Percentiles rank a stretch among this genome's conserved stretches.
These are phyloP conservation scores for Melampsora larici-populina DNA, from an alignment of 1,284 basidiomycete genomes.

Conservation along the genomic window DNA sequence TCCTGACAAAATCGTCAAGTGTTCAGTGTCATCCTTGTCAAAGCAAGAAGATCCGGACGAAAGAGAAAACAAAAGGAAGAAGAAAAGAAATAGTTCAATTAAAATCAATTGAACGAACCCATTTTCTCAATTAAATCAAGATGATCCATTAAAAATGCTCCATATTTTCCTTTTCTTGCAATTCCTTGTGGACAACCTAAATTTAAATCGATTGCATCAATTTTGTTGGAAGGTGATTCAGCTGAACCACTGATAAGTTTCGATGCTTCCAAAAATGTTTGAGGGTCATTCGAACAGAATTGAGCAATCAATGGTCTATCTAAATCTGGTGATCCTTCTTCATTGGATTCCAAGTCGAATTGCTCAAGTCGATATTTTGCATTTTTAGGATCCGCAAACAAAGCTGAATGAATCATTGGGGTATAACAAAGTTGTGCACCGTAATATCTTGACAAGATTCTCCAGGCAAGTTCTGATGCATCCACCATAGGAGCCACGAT, in stretches of 20 bases:
- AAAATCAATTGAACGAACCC: constrained; percentile 57
- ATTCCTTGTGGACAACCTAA: constrained; percentile 96
- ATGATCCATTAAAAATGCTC: constrained; percentile 87
- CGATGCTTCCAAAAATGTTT: constrained; percentile 71
- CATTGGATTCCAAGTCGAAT: constrained; percentile 67
- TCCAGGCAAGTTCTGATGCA: constrained; percentile 67
- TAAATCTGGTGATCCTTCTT: constrained; percentile 62
- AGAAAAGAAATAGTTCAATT: background rate
- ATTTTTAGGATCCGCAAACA: constrained; percentile 63
- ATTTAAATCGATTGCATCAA: constrained; percentile 92
- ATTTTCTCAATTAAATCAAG: constrained; percentile 80
- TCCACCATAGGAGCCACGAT: constrained; percentile 39
- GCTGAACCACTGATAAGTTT: constrained; percentile 59
- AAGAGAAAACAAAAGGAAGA: background rate
- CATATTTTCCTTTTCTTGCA: constrained; percentile 79
- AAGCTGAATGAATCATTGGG: constrained; percentile 95
- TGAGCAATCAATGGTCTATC: constrained; percentile 84
- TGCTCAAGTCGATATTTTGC: constrained; percentile 63
- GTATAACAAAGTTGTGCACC: constrained; percentile 81
- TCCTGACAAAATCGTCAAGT: background rate
- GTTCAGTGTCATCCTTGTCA: background rate
- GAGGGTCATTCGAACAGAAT: constrained; percentile 87
- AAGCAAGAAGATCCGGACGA: background rate
- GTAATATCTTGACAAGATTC: constrained; percentile 79
- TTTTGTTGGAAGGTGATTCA: constrained; percentile 56